Conservation (phyloP, 768 basidiomycete genomes). For the Leccinum variicolor region DNA sequence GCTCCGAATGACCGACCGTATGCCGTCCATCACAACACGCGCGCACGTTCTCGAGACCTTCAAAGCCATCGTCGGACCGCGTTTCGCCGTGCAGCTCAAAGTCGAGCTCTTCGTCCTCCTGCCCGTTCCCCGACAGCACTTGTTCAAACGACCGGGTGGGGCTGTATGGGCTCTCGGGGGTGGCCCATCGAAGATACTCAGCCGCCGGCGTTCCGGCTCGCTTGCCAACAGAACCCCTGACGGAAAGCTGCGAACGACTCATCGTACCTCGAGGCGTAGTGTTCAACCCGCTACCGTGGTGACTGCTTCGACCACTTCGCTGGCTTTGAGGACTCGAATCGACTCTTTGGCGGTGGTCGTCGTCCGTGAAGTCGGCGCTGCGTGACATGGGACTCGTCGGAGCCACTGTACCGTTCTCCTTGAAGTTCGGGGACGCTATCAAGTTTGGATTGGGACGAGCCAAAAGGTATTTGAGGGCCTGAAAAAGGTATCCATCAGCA, state of each 20-base stretch:
- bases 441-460: conserved; percentile 55
- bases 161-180: conserved; percentile 61
- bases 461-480: conserved; percentile 92
- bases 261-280: conserved; percentile 75
- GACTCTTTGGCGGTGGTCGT: conserved; percentile 45
- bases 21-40: conserved; percentile 90
- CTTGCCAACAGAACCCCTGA: conserved; percentile 72
- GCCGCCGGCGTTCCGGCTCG: conserved; percentile 88
- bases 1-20: conserved; percentile 56
- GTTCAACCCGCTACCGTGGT: conserved; percentile 60
- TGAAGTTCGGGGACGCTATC: conserved; percentile 25
- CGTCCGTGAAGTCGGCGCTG: conserved; percentile 43
- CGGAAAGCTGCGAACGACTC: conserved; percentile 75
- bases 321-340: conserved; percentile 72
- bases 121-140: conserved; percentile 31
- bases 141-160: conserved; percentile 69
- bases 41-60: conserved; percentile 93
- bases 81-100: conserved; percentile 81
- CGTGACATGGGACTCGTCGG: conserved; percentile 50
- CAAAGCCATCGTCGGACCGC: conserved; percentile 75
- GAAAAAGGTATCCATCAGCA: conserved; percentile 6
- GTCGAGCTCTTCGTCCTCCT: conserved; percentile 65
- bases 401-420: conserved; percentile 31
- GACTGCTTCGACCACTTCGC: conserved; percentile 60
- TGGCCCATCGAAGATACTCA: conserved; percentile 82